A percentile compares a stretch with the other conserved stretches of the same genome.
phyloP scores from a whole-genome alignment of 23 red algal genomes.

The Gracilaria vermiculophylla region DNA sequence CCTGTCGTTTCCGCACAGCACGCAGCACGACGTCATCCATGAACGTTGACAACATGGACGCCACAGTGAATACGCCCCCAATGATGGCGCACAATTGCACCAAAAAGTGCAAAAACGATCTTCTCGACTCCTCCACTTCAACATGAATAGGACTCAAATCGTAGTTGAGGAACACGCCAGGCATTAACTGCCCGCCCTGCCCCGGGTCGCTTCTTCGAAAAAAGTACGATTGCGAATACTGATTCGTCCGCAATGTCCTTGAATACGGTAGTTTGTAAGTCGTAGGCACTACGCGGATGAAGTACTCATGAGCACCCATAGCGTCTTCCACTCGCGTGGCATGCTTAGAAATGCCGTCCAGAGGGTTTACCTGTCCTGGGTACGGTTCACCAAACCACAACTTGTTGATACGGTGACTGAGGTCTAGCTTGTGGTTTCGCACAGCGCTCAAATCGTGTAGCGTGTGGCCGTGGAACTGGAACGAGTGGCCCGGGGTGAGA shows the following conservation, averaged over 20 bases:
- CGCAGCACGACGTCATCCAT: conserved; percentile 53
- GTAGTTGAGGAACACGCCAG: conserved; percentile 90
- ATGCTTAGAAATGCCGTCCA: conserved; percentile 70
- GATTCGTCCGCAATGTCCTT: conserved; percentile 43
- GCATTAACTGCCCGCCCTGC: conserved; percentile 53
- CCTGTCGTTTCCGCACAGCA: conserved; percentile 39
- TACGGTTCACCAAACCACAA: conserved; percentile 81
- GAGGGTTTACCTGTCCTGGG: conserved; percentile 82
- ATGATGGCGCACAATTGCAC: conserved; percentile 97
- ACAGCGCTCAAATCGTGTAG: conserved; percentile 72
- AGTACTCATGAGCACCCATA: conserved; percentile 89
- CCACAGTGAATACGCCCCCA: conserved; percentile 87
- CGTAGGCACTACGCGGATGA: conserved; percentile 85
- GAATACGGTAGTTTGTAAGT: conserved; percentile 70
- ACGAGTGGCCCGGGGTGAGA: conserved; percentile 83
- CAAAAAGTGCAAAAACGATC: conserved; percentile 85
- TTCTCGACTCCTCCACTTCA: conserved; percentile 52
- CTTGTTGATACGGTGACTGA: conserved; percentile 78
- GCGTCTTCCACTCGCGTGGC: background rate
- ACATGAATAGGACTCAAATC: conserved; percentile 85
- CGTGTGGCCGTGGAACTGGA: conserved; percentile 66
- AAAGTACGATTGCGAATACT: conserved; percentile 73
- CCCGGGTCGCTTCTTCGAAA: conserved; percentile 48
- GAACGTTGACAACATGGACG: conserved; percentile 73
- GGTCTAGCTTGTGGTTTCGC: conserved; percentile 61